These are phyloP conservation scores for Lasiodiplodia gonubiensis DNA, from an alignment of 2,329 filamentous ascomycete genomes.

Conservation along the genomic window DNA sequence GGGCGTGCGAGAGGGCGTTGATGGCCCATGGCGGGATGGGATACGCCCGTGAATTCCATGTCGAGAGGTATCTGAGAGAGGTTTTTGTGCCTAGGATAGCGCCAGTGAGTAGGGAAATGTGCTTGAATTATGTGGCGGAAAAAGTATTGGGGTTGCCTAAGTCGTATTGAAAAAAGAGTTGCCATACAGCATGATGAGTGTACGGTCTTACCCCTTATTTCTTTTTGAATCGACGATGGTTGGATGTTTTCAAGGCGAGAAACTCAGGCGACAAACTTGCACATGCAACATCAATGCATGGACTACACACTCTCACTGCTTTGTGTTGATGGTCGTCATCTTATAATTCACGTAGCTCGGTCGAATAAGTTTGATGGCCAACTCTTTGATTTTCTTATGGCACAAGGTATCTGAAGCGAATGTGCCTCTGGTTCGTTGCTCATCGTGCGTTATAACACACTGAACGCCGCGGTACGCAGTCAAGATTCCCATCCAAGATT, in stretches of 20 bases:
- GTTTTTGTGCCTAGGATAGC: conserved; percentile 65
- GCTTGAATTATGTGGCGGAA: conserved; percentile 74
- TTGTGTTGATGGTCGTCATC: neutral
- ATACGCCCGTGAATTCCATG: conserved; percentile 67
- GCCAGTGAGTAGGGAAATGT: conserved; percentile 72
- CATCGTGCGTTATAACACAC: neutral
- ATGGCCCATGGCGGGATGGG: conserved; percentile 67
- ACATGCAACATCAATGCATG: neutral
- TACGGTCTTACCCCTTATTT: neutral
- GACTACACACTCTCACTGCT: neutral
- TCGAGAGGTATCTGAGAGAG: conserved; percentile 65
- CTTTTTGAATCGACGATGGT: neutral
- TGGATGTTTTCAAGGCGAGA: neutral
- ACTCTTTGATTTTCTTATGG: neutral
- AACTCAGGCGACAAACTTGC: neutral
- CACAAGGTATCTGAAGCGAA: conserved; percentile 10
- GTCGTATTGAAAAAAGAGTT: conserved; percentile 61
- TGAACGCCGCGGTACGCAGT: conserved; percentile 13
- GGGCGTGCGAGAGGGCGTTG: conserved; percentile 61
- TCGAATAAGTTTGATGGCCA: neutral
- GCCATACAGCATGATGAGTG: neutral
- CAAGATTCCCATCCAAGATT: conserved; percentile 23
- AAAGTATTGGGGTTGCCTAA: conserved; percentile 69
- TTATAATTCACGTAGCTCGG: neutral
- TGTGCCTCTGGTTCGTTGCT: conserved; percentile 8